Base-by-base conservation (phyloP, 2,329 filamentous ascomycete genomes). In the Endoconidiophora polonica region DNA sequence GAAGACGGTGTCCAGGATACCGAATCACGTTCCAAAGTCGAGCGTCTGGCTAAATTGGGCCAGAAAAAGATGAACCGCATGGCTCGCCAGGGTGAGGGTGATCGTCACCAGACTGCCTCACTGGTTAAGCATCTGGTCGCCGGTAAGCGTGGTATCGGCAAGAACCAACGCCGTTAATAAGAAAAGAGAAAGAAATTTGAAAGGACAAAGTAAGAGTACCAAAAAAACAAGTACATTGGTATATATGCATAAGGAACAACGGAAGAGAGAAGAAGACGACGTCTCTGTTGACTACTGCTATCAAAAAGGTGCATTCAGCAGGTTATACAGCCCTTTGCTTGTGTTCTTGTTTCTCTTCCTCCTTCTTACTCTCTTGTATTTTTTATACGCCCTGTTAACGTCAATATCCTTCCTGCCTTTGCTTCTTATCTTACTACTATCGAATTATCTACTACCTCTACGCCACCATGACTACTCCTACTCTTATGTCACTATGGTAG, bases 41-140 rank as follows among this genome's bases (percentile, higher is more conserved):
- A 94, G 66, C 80, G 82, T 60, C 71, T 93, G 63, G 75, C 79
- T 62, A 96, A 94, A 75, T 69, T 98, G 63, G 75, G 81, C 60
- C 93, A 98, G 80, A 87, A 90, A 75, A 90, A 87, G 77, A 95
- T 93, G 87, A 98, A 98, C 72, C 79, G 90, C 57, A 91, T 93
- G 83, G 91, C 91, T 42, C 81, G 88, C 65, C 86, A 93, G 73
- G 91, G 91, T 73, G 91, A 98, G 71, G 88, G 83, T 55, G 91
- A 98, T 73, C 79, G 93, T 63, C 90, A 96, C 68, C 79, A 79
- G 55, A 81, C 81, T 50, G 83, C 84, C 37, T 75, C 84, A 48
- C 68, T 94, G 66, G 77, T 81, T 55, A 98, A 94, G 71, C 91
- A 96, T 70, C 73, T 98, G 76, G 82, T 94, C 63, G 74, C 83